Percentiles rank a stretch among this genome's conserved stretches.
Evolutionary conservation across 257 asterid species (phyloP).

Genomic region (Forsythia viridissima): DNA sequence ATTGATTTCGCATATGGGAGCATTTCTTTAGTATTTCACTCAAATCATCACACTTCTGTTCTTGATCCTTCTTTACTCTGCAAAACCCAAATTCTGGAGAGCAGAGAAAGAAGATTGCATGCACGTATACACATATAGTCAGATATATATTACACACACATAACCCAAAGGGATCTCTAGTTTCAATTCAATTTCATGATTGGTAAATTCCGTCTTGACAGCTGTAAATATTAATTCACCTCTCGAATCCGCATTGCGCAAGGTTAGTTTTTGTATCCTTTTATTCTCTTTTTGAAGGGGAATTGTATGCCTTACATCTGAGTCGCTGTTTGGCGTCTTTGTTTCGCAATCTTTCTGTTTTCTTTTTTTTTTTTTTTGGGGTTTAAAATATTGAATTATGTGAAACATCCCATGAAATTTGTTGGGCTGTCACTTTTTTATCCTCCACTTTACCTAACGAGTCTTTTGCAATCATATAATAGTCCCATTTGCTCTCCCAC

Average conservation of each 20-base stretch:
- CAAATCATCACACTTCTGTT: slow-evolving; percentile 13
- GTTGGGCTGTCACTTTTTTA: slow-evolving; percentile 41
- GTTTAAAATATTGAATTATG: slow-evolving; percentile 9
- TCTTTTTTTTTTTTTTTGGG: not conserved
- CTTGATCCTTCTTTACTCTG: slow-evolving; percentile 33
- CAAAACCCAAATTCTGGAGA: slow-evolving; percentile 10
- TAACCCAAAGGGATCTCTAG: slow-evolving; percentile 26
- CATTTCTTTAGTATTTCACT: not conserved
- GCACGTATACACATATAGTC: not conserved
- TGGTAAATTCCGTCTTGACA: slow-evolving; percentile 27
- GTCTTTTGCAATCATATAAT: slow-evolving; percentile 10
- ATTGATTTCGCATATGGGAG: not conserved
- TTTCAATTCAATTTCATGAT: slow-evolving; percentile 22
- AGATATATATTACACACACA: not conserved
- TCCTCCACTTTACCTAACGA: slow-evolving; percentile 49
- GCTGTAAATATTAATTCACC: slow-evolving; percentile 22
- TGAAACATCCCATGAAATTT: slow-evolving; percentile 19
- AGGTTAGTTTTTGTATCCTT: slow-evolving; percentile 1
- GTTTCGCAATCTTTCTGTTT: slow-evolving; percentile 24
- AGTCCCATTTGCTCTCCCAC: slow-evolving; percentile 20
- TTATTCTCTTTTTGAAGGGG: not conserved
- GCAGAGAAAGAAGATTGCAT: slow-evolving; percentile 17
- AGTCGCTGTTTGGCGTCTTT: slow-evolving; percentile 15
- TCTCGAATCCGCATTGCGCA: slow-evolving; percentile 7
- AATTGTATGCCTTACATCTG: not conserved